Evolutionary conservation across 768 basidiomycete species (phyloP).

Genomic region (Panellus pusillus): DNA sequence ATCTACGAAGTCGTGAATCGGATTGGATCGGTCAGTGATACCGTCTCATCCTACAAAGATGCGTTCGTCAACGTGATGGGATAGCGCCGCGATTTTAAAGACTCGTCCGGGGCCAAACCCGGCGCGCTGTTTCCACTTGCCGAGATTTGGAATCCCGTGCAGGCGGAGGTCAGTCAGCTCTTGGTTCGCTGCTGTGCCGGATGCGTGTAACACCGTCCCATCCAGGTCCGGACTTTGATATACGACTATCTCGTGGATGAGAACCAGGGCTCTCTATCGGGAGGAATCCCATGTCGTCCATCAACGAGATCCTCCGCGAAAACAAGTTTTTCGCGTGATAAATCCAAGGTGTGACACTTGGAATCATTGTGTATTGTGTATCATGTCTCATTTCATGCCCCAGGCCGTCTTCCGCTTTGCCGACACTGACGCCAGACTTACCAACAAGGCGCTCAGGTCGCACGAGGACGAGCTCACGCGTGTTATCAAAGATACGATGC

Average conservation of each 20-base stretch:
- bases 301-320: slow-evolving; percentile 90
- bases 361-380: neutral
- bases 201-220: neutral
- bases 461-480: slow-evolving; percentile 86
- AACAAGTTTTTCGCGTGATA: slow-evolving; percentile 79
- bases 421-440: slow-evolving; percentile 80
- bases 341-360: slow-evolving; percentile 60
- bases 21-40: slow-evolving; percentile 83
- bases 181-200: neutral
- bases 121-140: slow-evolving; percentile 77
- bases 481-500: slow-evolving; percentile 87
- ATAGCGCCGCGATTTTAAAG: slow-evolving; percentile 89
- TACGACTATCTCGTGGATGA: slow-evolving; percentile 93
- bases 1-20: slow-evolving; percentile 88
- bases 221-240: slow-evolving; percentile 78
- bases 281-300: slow-evolving; percentile 89
- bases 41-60: neutral
- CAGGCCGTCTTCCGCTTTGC: slow-evolving; percentile 89
- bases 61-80: slow-evolving; percentile 1
- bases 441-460: slow-evolving; percentile 62
- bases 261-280: slow-evolving; percentile 72
- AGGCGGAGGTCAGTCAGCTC: slow-evolving; percentile 70
- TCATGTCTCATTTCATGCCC: neutral
- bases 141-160: slow-evolving; percentile 87
- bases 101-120: slow-evolving; percentile 75